Conservation (phyloP, 148 eudicot species). For the Diospyros kaki region DNA sequence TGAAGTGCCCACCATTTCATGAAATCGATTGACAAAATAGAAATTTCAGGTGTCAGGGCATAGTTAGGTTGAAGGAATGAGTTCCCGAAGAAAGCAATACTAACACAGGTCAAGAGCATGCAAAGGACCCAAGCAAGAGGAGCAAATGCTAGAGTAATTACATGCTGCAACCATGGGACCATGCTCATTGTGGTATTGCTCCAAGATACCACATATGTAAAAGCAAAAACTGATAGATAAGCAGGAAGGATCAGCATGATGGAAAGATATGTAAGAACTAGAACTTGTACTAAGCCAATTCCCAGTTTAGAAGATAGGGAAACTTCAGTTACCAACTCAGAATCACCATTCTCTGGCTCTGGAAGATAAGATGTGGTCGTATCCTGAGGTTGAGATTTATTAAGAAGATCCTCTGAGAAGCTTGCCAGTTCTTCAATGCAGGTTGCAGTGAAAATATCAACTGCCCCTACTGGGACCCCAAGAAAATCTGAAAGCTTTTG, state of each 20-base stretch:
- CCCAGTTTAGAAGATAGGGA: slow-evolving; percentile 20
- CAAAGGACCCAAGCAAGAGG: slow-evolving; percentile 45
- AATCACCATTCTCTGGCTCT: slow-evolving; percentile 13
- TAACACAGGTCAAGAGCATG: slow-evolving; percentile 36
- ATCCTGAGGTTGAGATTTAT: slow-evolving; percentile 36
- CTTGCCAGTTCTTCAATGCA: slow-evolving; percentile 42
- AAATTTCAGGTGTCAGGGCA: slow-evolving; percentile 35
- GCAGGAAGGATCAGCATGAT: slow-evolving; percentile 33
- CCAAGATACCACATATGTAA: slow-evolving; percentile 13
- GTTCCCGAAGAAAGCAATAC: slow-evolving; percentile 33
- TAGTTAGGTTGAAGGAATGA: slow-evolving; percentile 51
- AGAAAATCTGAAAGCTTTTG: slow-evolving; percentile 53
- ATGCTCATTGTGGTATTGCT: neutral
- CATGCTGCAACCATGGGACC: slow-evolving; percentile 22
- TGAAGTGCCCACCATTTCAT: slow-evolving; percentile 58
- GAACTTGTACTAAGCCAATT: slow-evolving; percentile 28
- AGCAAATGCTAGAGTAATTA: slow-evolving; percentile 33
- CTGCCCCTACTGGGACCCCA: slow-evolving; percentile 46
- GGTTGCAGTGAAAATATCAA: slow-evolving; percentile 55
- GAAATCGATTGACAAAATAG: slow-evolving; percentile 40
- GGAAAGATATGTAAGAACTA: slow-evolving; percentile 31
- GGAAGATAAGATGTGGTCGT: slow-evolving; percentile 5
- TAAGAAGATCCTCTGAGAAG: slow-evolving; percentile 36
- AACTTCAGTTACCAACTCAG: slow-evolving; percentile 26
- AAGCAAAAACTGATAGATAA: slow-evolving; percentile 34